Base-by-base conservation (phyloP, 2,329 filamentous ascomycete species). In the Neonectria neomacrospora region DNA sequence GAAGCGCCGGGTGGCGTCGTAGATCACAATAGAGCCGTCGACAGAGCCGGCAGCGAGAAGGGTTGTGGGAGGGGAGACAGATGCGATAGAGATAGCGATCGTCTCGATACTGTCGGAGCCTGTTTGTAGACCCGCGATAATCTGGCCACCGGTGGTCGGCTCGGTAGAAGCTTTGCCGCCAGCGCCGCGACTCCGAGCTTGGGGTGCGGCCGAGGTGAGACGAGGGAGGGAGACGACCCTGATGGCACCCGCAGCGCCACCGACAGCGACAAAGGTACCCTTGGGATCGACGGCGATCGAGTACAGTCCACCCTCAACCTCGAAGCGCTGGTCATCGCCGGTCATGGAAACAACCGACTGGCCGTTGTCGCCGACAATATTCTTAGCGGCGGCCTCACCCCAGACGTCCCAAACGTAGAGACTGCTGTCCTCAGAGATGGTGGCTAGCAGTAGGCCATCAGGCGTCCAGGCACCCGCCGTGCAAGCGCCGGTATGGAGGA, bases 341-440 rank as follows among this genome's bases (percentile, higher is more conserved):
- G 92, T 97, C 48, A 97, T 83, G 0, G 88, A 89, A 7, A 98
- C 88, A 12, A 94, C 89, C 0, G 92, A 86, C 79, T 83, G 82
- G 45, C 85, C 85, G 70, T 86, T 86, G 68, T 85, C 81, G 58
- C 80, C 80, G 52, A 79, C 77, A 9, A 87, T 74, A 32, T 80
- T 81, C 70, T 81, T 80, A 45, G 82, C 90, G 3, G 90, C 90
- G 1, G 92, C 92, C 22, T 89, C 86, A 52, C 93, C 92, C 80
- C 94, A 97, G 14, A 94, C 91, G 75, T 98, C 96, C 88, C 93
- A 97, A 23, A 97, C 94, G 77, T 94, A 95, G 62, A 99, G 85
- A 71, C 90, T 94, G 61, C 89, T 87, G 78, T 98, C 95, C 76
- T 98, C 95, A 45, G 90, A 90, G 5, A 98, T 93, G 0, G 94